Base-by-base conservation (phyloP, 495 filamentous ascomycete species). In the Talaromyces adpressus region DNA sequence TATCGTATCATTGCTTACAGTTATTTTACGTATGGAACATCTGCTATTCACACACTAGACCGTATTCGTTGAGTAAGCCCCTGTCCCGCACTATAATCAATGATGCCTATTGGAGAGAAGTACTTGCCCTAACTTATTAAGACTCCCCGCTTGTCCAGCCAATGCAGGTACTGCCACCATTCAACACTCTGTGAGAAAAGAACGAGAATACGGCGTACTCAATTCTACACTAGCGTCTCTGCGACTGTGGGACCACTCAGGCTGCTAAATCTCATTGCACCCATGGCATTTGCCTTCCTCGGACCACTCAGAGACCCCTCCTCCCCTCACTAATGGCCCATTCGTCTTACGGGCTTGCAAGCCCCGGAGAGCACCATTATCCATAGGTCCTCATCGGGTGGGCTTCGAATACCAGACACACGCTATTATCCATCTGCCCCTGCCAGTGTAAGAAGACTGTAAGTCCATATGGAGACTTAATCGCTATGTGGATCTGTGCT, bases 111-210 rank as follows among this genome's bases (percentile, higher is more conserved):
- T 49, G 45, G 45, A 18, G 45, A 20, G n/a, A 49, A 56, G 52
- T 56, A 2, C 11, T 27, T 25, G 22, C 52, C 23, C 52, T 56
- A 29, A 56, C 29, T 30, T 30, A 30, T 0, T 6, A 25, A 56
- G 27, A 29, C 11, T 56, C 22, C 23, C 52, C 52, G 52, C 52
- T 29, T 56, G 23, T 56, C 27, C 52, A 56, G 52, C 18, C 18
- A 25, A 56, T 56, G 52, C 52, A 56, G 52, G 52, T 56, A 56
- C 52, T 56, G 52, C 23, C 27, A 25, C 52, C 52, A 56, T 56
- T 56, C 22, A 49, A 18, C 45, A 49, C 14, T 14, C 36, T 16
- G 36, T 41, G 36, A 16, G 36, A 41, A 41, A 41, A 41, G 36
- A 3, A 41, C 36, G 12, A 20, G n/a, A 49, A 20, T 20, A 22